These are phyloP conservation scores for Musa itinerans DNA, from an alignment of 176 grass and related monocot genomes.

Conservation along the genomic window DNA sequence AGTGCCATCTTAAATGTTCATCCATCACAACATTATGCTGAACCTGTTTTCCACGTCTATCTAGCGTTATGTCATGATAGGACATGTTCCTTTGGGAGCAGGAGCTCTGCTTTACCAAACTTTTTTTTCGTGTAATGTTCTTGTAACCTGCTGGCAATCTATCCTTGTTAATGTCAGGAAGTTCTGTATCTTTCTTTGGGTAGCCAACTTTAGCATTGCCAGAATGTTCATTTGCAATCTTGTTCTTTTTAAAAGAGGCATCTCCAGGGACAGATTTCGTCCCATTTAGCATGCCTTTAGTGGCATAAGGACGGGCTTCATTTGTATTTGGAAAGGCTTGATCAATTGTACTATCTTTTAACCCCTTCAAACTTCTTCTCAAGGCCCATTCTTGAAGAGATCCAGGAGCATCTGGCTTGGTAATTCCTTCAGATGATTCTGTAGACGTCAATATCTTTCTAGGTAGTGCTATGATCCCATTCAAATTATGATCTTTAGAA, in stretches of 20 bases:
- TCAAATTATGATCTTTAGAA: conserved; percentile 34
- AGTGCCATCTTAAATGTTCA: conserved; percentile 44
- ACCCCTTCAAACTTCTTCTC: conserved; percentile 27
- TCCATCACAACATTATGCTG: conserved; percentile 73
- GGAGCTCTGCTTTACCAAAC: conserved; percentile 28
- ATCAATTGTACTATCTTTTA: conserved; percentile 11
- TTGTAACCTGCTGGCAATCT: conserved; percentile 32
- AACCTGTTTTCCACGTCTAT: conserved; percentile 43
- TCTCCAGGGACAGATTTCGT: conserved; percentile 27
- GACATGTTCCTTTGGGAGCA: conserved; percentile 29
- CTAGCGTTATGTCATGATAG: conserved; percentile 29
- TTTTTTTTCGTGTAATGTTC: conserved; percentile 43
- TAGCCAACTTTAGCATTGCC: conserved; percentile 27
- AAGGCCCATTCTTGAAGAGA: conserved; percentile 24
- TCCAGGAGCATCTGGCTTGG: conserved; percentile 6
- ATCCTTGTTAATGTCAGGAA: conserved; percentile 26
- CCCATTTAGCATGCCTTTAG: conserved; percentile 44
- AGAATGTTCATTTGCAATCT: conserved; percentile 18
- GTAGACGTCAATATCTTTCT: conserved; percentile 35
- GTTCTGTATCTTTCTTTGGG: conserved; percentile 29
- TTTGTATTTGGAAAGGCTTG: conserved; percentile 16
- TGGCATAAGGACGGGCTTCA: conserved; percentile 33
- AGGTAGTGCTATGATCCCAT: conserved; percentile 27
- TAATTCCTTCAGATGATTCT: conserved; percentile 24
- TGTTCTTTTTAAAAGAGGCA: conserved; percentile 37